Conservation (phyloP, 371 early-diverging fungal species). For the Smittium culicis region DNA sequence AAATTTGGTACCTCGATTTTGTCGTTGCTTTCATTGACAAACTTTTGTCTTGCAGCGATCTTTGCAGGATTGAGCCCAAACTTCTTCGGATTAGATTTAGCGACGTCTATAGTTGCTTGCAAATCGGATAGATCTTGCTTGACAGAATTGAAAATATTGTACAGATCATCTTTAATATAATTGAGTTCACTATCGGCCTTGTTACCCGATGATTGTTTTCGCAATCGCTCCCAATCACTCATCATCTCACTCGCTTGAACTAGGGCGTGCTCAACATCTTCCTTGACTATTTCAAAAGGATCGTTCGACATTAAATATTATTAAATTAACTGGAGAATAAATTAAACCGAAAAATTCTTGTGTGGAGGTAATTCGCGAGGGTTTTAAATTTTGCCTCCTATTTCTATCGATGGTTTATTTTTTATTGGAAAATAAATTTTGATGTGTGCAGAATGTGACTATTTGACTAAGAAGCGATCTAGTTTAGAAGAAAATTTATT, state of each 20-base stretch:
- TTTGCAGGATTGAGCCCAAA: constrained; percentile 21
- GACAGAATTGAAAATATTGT: constrained; percentile 8
- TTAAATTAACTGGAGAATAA: too few relatives aligned
- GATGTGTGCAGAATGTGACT: too few relatives aligned
- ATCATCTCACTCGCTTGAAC: constrained; percentile 27
- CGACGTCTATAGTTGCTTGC: constrained; percentile 13
- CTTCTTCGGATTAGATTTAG: constrained; percentile 22
- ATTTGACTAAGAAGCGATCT: too few relatives aligned
- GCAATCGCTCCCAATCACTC: constrained; percentile 23
- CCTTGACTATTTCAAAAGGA: constrained; percentile 30
- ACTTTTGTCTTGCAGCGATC: constrained; percentile 20
- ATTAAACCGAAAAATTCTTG: too few relatives aligned
- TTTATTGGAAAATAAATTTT: too few relatives aligned
- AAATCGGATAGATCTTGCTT: constrained; percentile 9
- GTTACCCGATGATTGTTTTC: constrained; percentile 17
- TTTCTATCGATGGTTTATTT: too few relatives aligned
- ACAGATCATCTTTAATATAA: constrained; percentile 22
- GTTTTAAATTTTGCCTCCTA: too few relatives aligned
- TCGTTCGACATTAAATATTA: too few relatives aligned
- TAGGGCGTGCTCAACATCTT: constrained; percentile 27
- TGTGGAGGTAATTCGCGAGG: too few relatives aligned
- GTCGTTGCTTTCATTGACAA: constrained; percentile 18
- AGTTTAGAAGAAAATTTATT: too few relatives aligned
- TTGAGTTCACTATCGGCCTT: constrained; percentile 29
- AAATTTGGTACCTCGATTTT: constrained; percentile 16